These are phyloP conservation scores for Stenocarpella maydis DNA, from an alignment of 2,329 filamentous ascomycete species.

Conservation along the genomic window DNA sequence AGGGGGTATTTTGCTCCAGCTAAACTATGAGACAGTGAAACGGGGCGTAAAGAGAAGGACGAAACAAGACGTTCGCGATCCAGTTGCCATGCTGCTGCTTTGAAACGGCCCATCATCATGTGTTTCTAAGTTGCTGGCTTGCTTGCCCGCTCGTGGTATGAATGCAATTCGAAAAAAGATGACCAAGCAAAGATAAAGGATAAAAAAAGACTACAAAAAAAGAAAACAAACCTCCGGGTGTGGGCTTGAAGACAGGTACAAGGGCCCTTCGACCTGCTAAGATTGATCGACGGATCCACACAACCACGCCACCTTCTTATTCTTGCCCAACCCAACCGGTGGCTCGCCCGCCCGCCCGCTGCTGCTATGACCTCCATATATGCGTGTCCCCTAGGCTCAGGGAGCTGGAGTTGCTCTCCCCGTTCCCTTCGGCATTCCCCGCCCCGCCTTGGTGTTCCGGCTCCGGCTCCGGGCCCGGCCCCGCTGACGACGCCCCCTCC, in stretches of 20 bases:
- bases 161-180: background rate
- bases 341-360: constrained; percentile 29
- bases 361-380: constrained; percentile 50
- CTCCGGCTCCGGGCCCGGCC: background rate
- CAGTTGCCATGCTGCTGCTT: background rate
- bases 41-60: background rate
- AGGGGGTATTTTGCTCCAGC: constrained; percentile 17
- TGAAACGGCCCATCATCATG: background rate
- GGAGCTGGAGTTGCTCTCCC: constrained; percentile 52
- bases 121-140: background rate
- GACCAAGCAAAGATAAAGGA: background rate
- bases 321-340: too few relatives aligned
- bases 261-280: background rate
- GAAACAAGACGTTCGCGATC: background rate
- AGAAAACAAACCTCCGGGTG: too few relatives aligned
- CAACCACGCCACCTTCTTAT: too few relatives aligned
- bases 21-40: constrained; percentile 11
- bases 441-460: background rate
- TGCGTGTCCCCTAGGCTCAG: constrained; percentile 60
- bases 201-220: background rate
- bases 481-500: background rate
- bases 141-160: background rate
- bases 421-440: constrained; percentile 34
- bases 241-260: too few relatives aligned
- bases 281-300: background rate